Evolutionary conservation across 1,139 yeast genomes (phyloP), one percentile per base, ranked within the genome.

Genomic region (Suhomyces coccinellae): DNA sequence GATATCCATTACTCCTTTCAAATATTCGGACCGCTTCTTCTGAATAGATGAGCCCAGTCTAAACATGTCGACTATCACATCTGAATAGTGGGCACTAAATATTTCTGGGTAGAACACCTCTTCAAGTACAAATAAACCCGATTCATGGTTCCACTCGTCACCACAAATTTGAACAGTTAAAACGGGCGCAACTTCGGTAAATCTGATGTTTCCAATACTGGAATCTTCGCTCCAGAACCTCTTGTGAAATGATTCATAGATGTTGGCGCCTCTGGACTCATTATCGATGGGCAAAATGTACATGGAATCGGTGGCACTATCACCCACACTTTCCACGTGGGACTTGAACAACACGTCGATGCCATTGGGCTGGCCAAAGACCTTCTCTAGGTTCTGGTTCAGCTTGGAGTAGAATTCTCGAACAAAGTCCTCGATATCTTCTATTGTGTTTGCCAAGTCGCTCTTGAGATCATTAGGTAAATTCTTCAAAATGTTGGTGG

Each of bases 171-270:
- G 69, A 16, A 71, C 49, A 0, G 74, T 66, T n/a, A 73, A 51
- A 1, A 72, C 46, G 3, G 69, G 67, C 2, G 73, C 66, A 13
- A 70, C 52, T 6, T 52, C 46, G 6, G 55, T 54, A 40, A 70
- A 65, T 26, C 63, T 52, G 35, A 71, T 59, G 28, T 53, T 54
- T 7, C 74, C 74, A 5, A 69, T 48, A 37, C 52, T 55, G 26
- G 63, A 66, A 30, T 60, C 59, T 36, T 65, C 68, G 27, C 45
- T 52, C 78, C 79, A 73, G 43, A 74, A 69, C 47, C 73, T 56
- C 34, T 57, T 63, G 51, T 66, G 65, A 40, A 74, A 59, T 0
- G 72, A 56, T 36, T 63, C 67, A 44, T 66, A 65, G 15, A 73
- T 52, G 16, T 56, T 58, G 2, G 53, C 16, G n/a, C 56, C 54